Evolutionary conservation across 441 rosid species (phyloP).

Genomic region (Hura crepitans): DNA sequence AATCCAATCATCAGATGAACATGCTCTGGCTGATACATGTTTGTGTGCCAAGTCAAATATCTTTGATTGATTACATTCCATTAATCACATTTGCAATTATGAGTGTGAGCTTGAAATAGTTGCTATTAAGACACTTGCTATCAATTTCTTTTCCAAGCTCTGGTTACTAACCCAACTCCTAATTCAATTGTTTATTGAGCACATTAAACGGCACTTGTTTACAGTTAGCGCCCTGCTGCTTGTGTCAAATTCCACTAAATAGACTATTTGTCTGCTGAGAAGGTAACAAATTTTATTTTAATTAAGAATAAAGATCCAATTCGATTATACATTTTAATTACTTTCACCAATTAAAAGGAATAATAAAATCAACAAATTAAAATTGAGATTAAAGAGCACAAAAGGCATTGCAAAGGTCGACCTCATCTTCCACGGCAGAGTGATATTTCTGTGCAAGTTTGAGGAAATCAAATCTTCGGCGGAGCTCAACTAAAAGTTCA

Average conservation of each 20-base stretch:
- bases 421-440: conserved; percentile 77
- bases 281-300: neutral
- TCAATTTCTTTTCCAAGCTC: too few species aligned
- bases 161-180: too few species aligned
- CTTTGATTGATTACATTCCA: neutral
- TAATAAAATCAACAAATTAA: neutral
- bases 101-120: neutral
- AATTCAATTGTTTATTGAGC: too few species aligned
- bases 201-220: neutral
- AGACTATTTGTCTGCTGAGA: neutral
- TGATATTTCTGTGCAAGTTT: conserved; percentile 65
- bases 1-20: neutral
- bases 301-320: neutral
- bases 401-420: conserved; percentile 23
- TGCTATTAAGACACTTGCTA: neutral
- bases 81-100: neutral
- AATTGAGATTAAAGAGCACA: neutral
- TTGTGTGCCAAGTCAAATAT: neutral
- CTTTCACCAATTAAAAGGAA: neutral
- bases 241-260: too few species aligned
- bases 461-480: conserved; percentile 53
- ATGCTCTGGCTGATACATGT: neutral
- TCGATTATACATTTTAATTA: neutral
- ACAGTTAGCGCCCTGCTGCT: neutral
- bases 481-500: conserved; percentile 38